Evolutionary conservation across 495 filamentous ascomycete species (phyloP).

Genomic region (Penicillium antarcticum): DNA sequence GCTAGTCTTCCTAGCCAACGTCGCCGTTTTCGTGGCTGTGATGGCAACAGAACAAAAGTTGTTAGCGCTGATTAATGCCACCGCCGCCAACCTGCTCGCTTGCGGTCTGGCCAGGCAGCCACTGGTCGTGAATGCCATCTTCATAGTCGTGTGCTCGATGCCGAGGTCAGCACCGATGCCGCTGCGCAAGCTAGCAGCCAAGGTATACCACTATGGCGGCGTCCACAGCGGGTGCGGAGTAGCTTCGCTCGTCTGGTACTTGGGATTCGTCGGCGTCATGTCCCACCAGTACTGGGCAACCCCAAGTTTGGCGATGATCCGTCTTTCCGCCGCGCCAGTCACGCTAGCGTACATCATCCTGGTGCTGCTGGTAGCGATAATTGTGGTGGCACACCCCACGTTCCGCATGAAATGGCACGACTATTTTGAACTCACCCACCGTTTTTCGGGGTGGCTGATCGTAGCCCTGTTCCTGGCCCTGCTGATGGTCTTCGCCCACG

Average conservation of each 20-base stretch:
- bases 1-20: slow-evolving; percentile 50
- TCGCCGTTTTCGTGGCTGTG: slow-evolving; percentile 46
- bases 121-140: slow-evolving; percentile 70
- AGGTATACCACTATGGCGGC: slow-evolving; percentile 76
- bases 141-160: slow-evolving; percentile 54
- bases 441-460: slow-evolving; percentile 51
- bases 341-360: slow-evolving; percentile 39
- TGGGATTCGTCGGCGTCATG: slow-evolving; percentile 51
- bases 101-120: slow-evolving; percentile 70
- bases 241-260: slow-evolving; percentile 67
- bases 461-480: slow-evolving; percentile 47
- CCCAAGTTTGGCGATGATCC: slow-evolving; percentile 8
- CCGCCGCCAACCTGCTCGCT: slow-evolving; percentile 49
- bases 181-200: slow-evolving; percentile 62
- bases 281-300: slow-evolving; percentile 42
- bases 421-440: slow-evolving; percentile 55
- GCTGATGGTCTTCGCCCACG: slow-evolving; percentile 33
- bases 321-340: slow-evolving; percentile 30
- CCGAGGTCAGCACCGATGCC: slow-evolving; percentile 60
- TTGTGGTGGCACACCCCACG: slow-evolving; percentile 40
- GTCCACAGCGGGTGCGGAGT: slow-evolving; percentile 71
- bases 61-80: slow-evolving; percentile 44
- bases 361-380: slow-evolving; percentile 38
- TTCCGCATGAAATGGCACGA: slow-evolving; percentile 50
- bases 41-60: slow-evolving; percentile 33